Base-by-base conservation (phyloP, 2,329 filamentous ascomycete species). In the Phaeophleospora eucalypticola region DNA sequence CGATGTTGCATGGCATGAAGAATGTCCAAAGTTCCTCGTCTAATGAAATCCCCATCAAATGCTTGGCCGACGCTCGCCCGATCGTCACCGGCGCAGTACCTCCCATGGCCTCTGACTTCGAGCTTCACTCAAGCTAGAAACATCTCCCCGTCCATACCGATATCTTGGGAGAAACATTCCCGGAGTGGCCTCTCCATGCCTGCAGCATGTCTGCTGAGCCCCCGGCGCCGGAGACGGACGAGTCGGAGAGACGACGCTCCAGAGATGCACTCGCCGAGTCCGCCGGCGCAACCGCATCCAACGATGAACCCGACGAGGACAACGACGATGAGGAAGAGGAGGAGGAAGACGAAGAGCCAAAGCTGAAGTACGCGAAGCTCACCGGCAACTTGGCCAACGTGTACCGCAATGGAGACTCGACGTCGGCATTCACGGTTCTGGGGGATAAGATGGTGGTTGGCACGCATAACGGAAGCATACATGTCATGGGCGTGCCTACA, bases 381-480 rank as follows among this genome's bases (percentile, higher is more conserved):
- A 97, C 93, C 6, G 84, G 83, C 51, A 84, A 85, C 60, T 72
- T 98, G 51, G 82, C 79, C 19, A 75, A 85, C 36, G 80, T 96
- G 27, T 98, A 98, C 71, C 84, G 89, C 48, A 95, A 95, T 71
- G 90, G 89, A 58, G 93, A 98, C 77, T 88, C 89, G 58, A 96
- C 91, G 19, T 96, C 90, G 68, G 76, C 87, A 7, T 95, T 95
- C 65, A 72, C 94, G 41, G 88, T 95, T 41, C 87, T 87, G 34
- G 91, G 91, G 43, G 91, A 98, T 74, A 97, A 97, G 74, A 95
- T 97, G 91, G 88, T 96, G 53, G 76, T 95, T 58, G 93, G 91
- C 56, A 96, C 93, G 24, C 91, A 98, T 68, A 95, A 95, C 71
- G 93, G 93, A 60, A 95, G 93, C 62, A 91, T 97, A 61, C 87